Base-by-base conservation (phyloP, 208 protist species). In the Naegleria lovaniensis region DNA sequence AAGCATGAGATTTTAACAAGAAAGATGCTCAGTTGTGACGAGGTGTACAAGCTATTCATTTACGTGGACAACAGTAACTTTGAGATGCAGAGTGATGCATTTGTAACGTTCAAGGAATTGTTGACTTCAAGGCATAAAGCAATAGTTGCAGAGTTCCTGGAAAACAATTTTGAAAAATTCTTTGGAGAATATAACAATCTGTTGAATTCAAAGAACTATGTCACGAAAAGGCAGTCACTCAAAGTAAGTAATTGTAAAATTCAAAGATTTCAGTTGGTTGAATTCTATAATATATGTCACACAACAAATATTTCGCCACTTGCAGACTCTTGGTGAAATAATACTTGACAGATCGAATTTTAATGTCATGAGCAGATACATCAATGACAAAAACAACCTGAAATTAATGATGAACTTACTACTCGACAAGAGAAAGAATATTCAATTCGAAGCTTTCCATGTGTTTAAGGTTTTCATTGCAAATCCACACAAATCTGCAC, bases 391-490 rank as follows among this genome's bases (percentile, higher is more conserved):
- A 6, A 89, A 94, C 7, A 96, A 98, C 91, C 93, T 98, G 39
- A 97, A 97, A 90, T 52, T 95, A 33, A 97, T 98, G 91, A 98
- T 98, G 97, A 96, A 94, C 43, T 92, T 98, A 36, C 93, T 98
- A n/a, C 84, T 94, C 13, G 96, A 98, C 90, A 93, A 93, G 85
- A 93, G 86, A 67, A 92, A 94, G 41, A 95, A 93, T 88, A 98
- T 98, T 59, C 96, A 98, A 90, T 98, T 97, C 90, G 97, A 98
- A 92, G 96, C 97, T 25, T 98, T 98, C 92, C 96, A 98, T 91
- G 96, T 98, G 2, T 98, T 98, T 92, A 98, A 98, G 92, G 90
- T 94, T 11, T 85, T 91, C 51, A 25, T 93, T 40, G 52, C 97
- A 33, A 98, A 98, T 92, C 97, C 97, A 43, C 95, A 98, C 88